phyloP scores from a whole-genome alignment of 2,329 filamentous ascomycete genomes.

The Aspergillus neoniger region DNA sequence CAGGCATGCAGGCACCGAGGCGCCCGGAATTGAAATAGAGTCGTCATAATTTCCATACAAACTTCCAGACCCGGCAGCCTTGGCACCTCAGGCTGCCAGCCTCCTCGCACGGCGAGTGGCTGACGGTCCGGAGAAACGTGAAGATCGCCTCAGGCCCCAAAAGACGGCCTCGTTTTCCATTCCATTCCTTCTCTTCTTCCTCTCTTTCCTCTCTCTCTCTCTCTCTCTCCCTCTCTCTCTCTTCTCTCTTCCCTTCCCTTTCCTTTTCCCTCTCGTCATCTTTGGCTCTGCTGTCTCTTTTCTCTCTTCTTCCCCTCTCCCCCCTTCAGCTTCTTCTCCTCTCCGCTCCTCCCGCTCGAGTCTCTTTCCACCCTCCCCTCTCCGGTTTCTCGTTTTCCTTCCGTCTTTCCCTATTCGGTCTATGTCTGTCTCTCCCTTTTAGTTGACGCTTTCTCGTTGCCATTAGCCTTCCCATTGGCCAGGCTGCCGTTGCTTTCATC shows the following conservation, averaged over 20 bases:
- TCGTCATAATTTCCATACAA: constrained; percentile 2
- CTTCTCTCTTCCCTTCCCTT: constrained; percentile 24
- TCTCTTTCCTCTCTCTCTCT: constrained; percentile 32
- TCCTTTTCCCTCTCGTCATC: constrained; percentile 24
- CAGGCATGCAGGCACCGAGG: constrained; percentile 14
- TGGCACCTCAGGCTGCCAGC: constrained; percentile 26
- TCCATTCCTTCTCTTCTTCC: constrained; percentile 41
- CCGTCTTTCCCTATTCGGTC: constrained; percentile 7
- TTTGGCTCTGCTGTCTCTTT: constrained; percentile 22
- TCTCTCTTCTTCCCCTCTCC: constrained; percentile 15
- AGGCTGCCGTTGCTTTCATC: constrained; percentile 35
- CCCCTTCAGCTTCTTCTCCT: constrained; percentile 21
- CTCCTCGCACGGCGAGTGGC: constrained; percentile 18
- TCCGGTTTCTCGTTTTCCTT: constrained; percentile 11
- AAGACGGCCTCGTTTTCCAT: constrained; percentile 40
- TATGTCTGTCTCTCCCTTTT: constrained; percentile 18
- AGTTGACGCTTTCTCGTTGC: constrained; percentile 19
- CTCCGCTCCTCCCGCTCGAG: constrained; percentile 18
- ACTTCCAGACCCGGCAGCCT: neutral
- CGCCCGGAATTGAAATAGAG: neutral
- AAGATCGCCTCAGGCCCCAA: constrained; percentile 28
- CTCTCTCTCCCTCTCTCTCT: constrained; percentile 19
- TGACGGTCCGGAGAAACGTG: constrained; percentile 28
- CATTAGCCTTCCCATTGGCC: constrained; percentile 32
- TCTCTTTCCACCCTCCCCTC: constrained; percentile 11